Evolutionary conservation across 768 basidiomycete genomes (phyloP), one percentile per base, ranked within the genome.

Genomic region (Holtermanniella nyarrowii): DNA sequence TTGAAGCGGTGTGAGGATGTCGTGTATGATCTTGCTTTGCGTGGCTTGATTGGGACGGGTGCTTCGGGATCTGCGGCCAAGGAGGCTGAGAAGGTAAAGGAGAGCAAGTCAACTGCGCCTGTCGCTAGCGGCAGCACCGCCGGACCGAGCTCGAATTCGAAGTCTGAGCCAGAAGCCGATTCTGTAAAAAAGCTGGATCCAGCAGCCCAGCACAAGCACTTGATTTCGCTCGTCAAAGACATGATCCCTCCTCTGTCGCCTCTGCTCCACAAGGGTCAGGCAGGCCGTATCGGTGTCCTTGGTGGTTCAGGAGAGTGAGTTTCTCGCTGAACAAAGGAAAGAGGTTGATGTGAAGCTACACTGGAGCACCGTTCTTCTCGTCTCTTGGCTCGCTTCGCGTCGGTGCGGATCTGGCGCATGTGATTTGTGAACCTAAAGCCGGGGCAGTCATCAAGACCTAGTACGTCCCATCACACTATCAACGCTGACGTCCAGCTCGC

Each of bases 281-380:
- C 87, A 57, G 89, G 93, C 31, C 80, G 93, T 40, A 84, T 97
- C 18, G 93, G 88, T 49, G 86, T 99, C 11, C 77, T 99, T 14
- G 93, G 93, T 54, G 93, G 93, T 25, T 88, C 89, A 31, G 75
- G 84, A 58, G 93, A 96, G 91, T 95, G 61, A 72, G 86, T 56
- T 18, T 5, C 14, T 14, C 0, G 42, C 49, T 12, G 4, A 16
- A 16, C 37, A 13, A 18, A 2, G 16, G 11, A n/a, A 49, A n/a
- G 18, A 25, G 31, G 44, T 18, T 48, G 47, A 48, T 26, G 39
- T 3, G 26, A 55, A 95, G 93, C 69, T 97, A 96, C 72, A 87
- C 91, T 0, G 95, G 95, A 14, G 95, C 95, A 18, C 95, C 95
- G 0, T 99, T 82, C 77, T 97, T 96, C 68, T 86, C 90, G 3